A percentile compares a stretch with the other conserved stretches of the same genome.
Evolutionary conservation across 2,329 filamentous ascomycete genomes (phyloP).

Genomic region (Beauveria asiatica): DNA sequence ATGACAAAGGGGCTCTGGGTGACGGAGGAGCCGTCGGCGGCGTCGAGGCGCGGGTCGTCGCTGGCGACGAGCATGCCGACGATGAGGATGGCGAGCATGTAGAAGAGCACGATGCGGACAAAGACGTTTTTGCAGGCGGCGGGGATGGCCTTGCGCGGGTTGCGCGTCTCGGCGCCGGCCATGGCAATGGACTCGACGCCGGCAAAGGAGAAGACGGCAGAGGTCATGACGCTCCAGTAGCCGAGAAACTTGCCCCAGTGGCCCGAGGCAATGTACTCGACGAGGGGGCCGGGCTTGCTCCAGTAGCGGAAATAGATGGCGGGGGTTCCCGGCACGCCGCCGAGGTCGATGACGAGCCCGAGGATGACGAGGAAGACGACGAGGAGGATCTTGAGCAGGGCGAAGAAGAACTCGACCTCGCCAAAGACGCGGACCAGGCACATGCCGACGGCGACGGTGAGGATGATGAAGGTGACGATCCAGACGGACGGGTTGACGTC

Average conservation of each 20-base stretch:
- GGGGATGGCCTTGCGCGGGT: conserved; percentile 45
- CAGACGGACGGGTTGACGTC: conserved; percentile 45
- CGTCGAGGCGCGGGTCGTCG: conserved; percentile 43
- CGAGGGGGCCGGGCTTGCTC: conserved; percentile 59
- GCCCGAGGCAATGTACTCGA: conserved; percentile 52
- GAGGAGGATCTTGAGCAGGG: conserved; percentile 48
- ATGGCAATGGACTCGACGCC: conserved; percentile 57
- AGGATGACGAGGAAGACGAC: conserved; percentile 55
- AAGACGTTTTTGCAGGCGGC: conserved; percentile 49
- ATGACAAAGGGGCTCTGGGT: conserved; percentile 60
- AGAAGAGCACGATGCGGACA: conserved; percentile 49
- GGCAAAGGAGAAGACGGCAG: conserved; percentile 60
- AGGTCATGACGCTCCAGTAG: conserved; percentile 52
- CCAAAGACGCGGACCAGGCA: conserved; percentile 51
- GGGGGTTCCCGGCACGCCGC: conserved; percentile 49
- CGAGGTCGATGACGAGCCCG: conserved; percentile 53
- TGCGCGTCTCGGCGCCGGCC: conserved; percentile 50
- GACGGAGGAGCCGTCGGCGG: conserved; percentile 34
- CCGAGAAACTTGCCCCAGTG: conserved; percentile 58
- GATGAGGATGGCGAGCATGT: conserved; percentile 61
- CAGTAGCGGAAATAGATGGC: conserved; percentile 61
- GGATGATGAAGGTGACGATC: conserved; percentile 39
- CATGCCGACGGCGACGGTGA: conserved; percentile 49
- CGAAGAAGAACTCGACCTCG: conserved; percentile 47
- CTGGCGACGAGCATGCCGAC: conserved; percentile 60